phyloP scores from a whole-genome alignment of 2,329 filamentous ascomycete genomes.

The Colletotrichum cordylinicola region DNA sequence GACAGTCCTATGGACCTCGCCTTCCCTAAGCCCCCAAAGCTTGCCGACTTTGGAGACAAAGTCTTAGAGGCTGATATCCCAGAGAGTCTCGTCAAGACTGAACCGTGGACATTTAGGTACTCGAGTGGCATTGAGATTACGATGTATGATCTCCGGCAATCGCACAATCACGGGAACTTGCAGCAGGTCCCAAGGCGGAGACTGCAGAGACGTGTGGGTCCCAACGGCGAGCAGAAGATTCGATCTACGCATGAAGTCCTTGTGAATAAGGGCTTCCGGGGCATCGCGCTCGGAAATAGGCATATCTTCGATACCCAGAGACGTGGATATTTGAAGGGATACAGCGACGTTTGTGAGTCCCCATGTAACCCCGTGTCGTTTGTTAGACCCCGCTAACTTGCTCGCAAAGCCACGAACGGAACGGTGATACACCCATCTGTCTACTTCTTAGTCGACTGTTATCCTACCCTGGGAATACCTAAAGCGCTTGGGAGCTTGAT shows the following conservation, averaged over 20 bases:
- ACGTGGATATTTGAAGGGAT: not conserved
- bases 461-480: not conserved
- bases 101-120: conserved; percentile 3
- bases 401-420: not conserved
- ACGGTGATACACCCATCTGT: conserved; percentile 16
- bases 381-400: not conserved
- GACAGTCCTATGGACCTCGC: conserved; percentile 22
- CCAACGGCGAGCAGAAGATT: not conserved
- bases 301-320: not conserved
- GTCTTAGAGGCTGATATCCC: not conserved
- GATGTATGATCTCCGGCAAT: conserved; percentile 10
- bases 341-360: not conserved
- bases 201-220: not conserved
- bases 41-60: not conserved
- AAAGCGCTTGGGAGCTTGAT: not conserved
- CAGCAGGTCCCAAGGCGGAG: not conserved
- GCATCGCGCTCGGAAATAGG: not conserved
- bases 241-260: not conserved
- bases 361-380: not conserved
- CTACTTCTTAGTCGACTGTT: conserved; percentile 12
- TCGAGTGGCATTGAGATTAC: not conserved
- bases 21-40: not conserved
- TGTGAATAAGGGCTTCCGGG: not conserved
- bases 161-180: not conserved
- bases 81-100: not conserved